Evolutionary conservation across 805 yeast genomes (phyloP).

Genomic region (Candida methanosorbosa): DNA sequence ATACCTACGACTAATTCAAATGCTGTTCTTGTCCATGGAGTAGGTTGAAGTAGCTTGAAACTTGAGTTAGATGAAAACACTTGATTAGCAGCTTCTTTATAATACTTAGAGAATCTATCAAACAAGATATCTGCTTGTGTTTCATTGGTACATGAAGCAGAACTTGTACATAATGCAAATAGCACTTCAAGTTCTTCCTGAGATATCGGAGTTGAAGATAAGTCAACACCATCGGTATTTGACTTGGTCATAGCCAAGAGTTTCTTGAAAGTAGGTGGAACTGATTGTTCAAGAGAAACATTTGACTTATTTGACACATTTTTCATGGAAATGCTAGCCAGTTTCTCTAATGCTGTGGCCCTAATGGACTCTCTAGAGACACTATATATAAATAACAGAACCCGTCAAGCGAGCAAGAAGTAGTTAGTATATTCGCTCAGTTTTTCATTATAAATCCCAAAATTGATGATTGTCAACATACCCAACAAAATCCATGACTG

Average conservation of each 20-base stretch:
- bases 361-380: constrained; percentile 27
- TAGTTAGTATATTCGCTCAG: no score
- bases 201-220: constrained; percentile 9
- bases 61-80: constrained; percentile 26
- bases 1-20: constrained; percentile 26
- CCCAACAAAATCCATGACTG: no score
- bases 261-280: constrained; percentile 16
- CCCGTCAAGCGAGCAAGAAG: no score
- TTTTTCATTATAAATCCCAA: no score
- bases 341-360: constrained; percentile 26
- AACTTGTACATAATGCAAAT: constrained; percentile 44
- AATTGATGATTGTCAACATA: no score
- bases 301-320: constrained; percentile 9
- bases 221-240: constrained; percentile 3
- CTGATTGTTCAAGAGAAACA: constrained; percentile 10
- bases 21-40: constrained; percentile 35
- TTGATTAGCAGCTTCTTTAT: constrained; percentile 37
- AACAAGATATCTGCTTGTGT: constrained; percentile 34
- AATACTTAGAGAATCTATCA: constrained; percentile 35
- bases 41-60: constrained; percentile 18
- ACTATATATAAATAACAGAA: no score
- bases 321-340: constrained; percentile 25
- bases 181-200: constrained; percentile 40
- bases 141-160: constrained; percentile 24
- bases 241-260: constrained; percentile 11